Evolutionary conservation across 768 basidiomycete species (phyloP), one percentile per base, ranked within the genome.

Genomic region (Cyathus striatus): DNA sequence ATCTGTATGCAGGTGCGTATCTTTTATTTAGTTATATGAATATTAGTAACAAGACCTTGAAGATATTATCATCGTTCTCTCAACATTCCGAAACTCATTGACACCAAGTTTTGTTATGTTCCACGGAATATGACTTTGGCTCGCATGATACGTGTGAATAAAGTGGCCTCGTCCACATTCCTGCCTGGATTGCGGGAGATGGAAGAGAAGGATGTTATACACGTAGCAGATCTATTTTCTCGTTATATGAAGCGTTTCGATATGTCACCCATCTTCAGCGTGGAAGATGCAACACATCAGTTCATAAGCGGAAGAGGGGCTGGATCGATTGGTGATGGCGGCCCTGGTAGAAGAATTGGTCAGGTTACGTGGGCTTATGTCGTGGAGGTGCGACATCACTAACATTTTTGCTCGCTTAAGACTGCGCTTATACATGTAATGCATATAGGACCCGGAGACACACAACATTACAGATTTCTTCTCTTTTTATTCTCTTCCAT

Each of bases 331-430:
- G 74, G 75, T 26, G 75, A 70, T 39, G 79, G 74, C 18, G 71
- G 65, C 37, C 56, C 61, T 18, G 62, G 77, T 58, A 55, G 83
- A 56, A 72, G 88, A 49, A 65, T 76, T 6, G 81, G 80, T 2
- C 96, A 98, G 59, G 95, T 98, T 22, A 84, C 88, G 2, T 99
- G 94, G 94, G 72, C 87, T 2, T 98, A 95, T 55, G 94, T 99
- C 23, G 88, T 96, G 36, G 94, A 98, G 79, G 95, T 86, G 45
- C 70, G 37, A 20, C n/a, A 22, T 38, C 14, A 13, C 25, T 13
- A 38, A 20, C 23, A 23, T 40, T 6, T 30, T 32, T 16, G 25
- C 34, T 23, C 23, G n/a, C 17, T 21, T 35, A 45, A 13, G 47
- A 17, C 33, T 32, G 2, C 1, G 10, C 17, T 13, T 23, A 32